Evolutionary conservation across 345 rosid genomes (phyloP).

Genomic region (Gossypium herbaceum): DNA sequence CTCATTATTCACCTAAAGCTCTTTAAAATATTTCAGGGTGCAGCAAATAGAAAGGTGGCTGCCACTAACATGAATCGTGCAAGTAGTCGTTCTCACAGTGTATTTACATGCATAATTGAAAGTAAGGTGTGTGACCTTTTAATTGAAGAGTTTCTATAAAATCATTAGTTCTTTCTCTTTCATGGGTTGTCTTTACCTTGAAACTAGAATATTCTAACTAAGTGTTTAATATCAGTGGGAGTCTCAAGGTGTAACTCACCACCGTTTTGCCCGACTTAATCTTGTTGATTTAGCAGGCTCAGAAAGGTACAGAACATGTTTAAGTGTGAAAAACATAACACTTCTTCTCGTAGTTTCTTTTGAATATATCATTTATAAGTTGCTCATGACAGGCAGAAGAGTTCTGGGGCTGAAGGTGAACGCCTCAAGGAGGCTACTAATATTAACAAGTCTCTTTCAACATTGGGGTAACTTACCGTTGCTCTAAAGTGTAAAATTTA

Average conservation of each 20-base stretch:
- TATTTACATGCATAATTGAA: conserved; percentile 90
- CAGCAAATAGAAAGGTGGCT: conserved; percentile 96
- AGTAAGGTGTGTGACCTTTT: conserved; percentile 54
- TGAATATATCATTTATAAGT: conserved; percentile 15
- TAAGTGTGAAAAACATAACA: neutral
- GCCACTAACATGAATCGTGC: conserved; percentile 97
- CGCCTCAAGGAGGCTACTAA: conserved; percentile 99
- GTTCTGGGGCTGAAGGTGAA: conserved; percentile 99
- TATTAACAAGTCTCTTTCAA: conserved; percentile 96
- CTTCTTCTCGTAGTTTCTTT: neutral
- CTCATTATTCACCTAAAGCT: neutral
- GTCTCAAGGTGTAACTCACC: conserved; percentile 92
- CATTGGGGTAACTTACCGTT: conserved; percentile 63
- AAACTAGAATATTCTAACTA: conserved; percentile 15
- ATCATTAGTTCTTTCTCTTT: neutral
- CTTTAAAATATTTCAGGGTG: conserved; percentile 54
- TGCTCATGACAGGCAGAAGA: conserved; percentile 64
- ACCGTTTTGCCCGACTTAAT: conserved; percentile 93
- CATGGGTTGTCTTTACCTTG: neutral
- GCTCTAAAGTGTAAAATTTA: neutral
- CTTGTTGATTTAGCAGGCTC: conserved; percentile 99
- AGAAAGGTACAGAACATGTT: conserved; percentile 58
- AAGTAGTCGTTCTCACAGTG: conserved; percentile 99
- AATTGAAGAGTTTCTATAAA: neutral
- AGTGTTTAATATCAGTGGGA: conserved; percentile 62